Base-by-base conservation (phyloP, 306 rosid species). In the Luffa aegyptiaca region DNA sequence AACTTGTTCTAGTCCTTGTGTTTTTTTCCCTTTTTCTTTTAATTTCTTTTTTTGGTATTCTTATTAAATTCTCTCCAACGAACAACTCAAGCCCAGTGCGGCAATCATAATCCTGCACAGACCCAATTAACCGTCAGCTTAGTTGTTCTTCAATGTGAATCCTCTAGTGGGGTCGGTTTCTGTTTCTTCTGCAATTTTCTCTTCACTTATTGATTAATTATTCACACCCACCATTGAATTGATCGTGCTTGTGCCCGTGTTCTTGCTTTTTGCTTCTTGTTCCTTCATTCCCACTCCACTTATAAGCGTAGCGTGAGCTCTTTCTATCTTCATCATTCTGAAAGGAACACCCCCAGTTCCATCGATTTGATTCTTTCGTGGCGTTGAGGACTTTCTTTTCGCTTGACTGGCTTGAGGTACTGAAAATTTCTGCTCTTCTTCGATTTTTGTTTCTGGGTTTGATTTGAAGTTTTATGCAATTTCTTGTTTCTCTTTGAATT, bases 241-340 rank as follows among this genome's bases (percentile, higher is more conserved):
- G 14, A 72, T 72, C 57, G 58, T 6, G 76, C 37, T 20, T 44
- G 16, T 70, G n/a, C 76, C 55, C 76, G 75, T 70, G 56, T 70
- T 6, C 76, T 70, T 21, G 53, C 57, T 12, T 26, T 46, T 10
- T 13, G 10, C 52, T 70, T 21, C 76, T 11, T 20, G 41, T 44
- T 71, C 57, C 52, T 69, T 42, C 53, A 42, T 20, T 42, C 36
- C 33, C 75, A 69, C 77, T 72, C 76, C 76, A 70, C 36, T 70
- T 44, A 45, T 44, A 70, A 70, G 10, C 76, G 37, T 70, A 11
- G 39, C 37, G 76, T 21, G 58, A 6, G 41, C 18, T 46, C 57
- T 45, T 14, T 26, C 77, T 13, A 21, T 21, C 58, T 72, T 72
- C 35, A 26, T 48, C 77, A 48, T 71, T 20, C 39, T 42, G 10